Conservation (phyloP, 169 alveolate species). For the Plasmodium blacklocki region DNA sequence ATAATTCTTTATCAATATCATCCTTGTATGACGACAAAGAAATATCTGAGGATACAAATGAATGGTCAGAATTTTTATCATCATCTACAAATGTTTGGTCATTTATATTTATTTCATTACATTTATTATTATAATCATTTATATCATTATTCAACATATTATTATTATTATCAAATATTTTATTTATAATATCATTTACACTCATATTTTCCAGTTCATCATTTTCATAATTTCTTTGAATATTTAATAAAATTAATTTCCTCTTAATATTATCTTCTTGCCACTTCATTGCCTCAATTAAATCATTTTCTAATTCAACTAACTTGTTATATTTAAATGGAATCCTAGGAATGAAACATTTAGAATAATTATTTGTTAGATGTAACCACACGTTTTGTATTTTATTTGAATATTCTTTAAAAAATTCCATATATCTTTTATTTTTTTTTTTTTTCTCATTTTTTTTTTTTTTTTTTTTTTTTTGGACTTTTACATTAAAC, state of each 20-base stretch:
- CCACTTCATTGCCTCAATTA: slow-evolving; percentile 21
- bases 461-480: not conserved
- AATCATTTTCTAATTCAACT: slow-evolving; percentile 5
- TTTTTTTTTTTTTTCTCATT: not conserved
- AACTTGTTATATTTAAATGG: slow-evolving; percentile 29
- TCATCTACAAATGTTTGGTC: not conserved
- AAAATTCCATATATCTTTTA: not conserved
- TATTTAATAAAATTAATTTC: slow-evolving; percentile 14
- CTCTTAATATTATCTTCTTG: slow-evolving; percentile 30
- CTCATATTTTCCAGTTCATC: not conserved
- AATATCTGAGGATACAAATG: not conserved
- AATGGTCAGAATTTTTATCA: not conserved
- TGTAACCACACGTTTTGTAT: slow-evolving; percentile 41
- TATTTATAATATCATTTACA: slow-evolving; percentile 17
- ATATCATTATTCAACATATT: too few species aligned
- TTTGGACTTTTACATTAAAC: not conserved
- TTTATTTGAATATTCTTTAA: slow-evolving; percentile 10
- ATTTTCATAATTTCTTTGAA: not conserved
- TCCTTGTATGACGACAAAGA: not conserved
- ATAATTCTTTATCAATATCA: slow-evolving; percentile 14
- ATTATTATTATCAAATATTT: slow-evolving; percentile 22
- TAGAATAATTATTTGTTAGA: slow-evolving; percentile 53
- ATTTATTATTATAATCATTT: too few species aligned
- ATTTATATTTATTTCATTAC: not conserved
- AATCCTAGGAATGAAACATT: slow-evolving; percentile 64